Evolutionary conservation across 2,329 filamentous ascomycete species (phyloP).

Genomic region (Exophiala oligosperma): DNA sequence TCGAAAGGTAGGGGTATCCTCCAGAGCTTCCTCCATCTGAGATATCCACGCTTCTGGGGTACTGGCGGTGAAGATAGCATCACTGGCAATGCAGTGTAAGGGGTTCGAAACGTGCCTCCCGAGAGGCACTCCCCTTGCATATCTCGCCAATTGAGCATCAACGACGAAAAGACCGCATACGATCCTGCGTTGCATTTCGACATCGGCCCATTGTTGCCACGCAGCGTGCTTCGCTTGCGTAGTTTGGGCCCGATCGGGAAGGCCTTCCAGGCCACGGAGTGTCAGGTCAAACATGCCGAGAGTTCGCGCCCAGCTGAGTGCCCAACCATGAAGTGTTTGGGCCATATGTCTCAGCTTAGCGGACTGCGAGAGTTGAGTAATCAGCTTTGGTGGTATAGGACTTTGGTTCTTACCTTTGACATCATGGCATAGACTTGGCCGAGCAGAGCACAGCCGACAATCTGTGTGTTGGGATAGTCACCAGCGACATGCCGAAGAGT

Average conservation of each 20-base stretch:
- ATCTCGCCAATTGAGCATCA: constrained; percentile 10
- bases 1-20: constrained; percentile 39
- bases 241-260: not conserved
- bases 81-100: constrained; percentile 40
- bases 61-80: constrained; percentile 41
- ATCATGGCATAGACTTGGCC: constrained; percentile 5
- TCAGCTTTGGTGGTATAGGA: not conserved
- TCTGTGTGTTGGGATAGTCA: not conserved
- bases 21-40: constrained; percentile 34
- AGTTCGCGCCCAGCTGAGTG: not conserved
- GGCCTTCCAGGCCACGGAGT: no score
- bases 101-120: constrained; percentile 41
- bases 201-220: not conserved
- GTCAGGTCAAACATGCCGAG: constrained; percentile 6
- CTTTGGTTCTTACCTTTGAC: not conserved
- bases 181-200: constrained; percentile 23
- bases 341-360: no score
- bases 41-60: constrained; percentile 42
- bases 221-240: not conserved
- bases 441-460: not conserved
- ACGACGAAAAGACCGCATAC: constrained; percentile 23
- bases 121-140: not conserved
- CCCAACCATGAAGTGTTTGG: constrained; percentile 5
- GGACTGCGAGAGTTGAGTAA: not conserved
- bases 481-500: not conserved